Evolutionary conservation across 352 stramenopile genomes (phyloP), one percentile per base, ranked within the genome.

Genomic region (Phytopythium sindhum): DNA sequence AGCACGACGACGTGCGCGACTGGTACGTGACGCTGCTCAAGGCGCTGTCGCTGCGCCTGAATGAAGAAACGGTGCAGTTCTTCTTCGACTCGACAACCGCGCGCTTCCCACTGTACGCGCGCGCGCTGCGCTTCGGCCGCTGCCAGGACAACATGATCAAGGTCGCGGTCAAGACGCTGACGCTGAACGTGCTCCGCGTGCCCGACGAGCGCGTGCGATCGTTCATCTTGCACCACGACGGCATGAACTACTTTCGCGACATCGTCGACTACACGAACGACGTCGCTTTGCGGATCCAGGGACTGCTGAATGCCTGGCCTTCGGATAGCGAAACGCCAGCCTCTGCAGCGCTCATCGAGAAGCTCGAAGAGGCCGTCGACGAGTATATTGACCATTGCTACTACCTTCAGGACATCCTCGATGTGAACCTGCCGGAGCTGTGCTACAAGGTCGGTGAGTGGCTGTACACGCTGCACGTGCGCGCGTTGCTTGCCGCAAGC

Each of bases 1-100:
- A 50, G 14, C 72, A 91, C 60, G 89, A 97, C 73, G 89, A 97
- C 67, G 86, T 97, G 55, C 80, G 87, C 33, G 89, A 95, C 72
- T 94, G 86, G 85, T 97, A 88, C 71, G 87, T 94, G 2, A 96
- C 89, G 48, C 75, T 97, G 59, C 78, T 97, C 54, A 97, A 97
- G 72, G 84, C 89, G 11, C 69, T 97, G 35, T 93, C 84, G 35
- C 75, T 96, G 47, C 73, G 87, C 10, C 72, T 97, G n/a, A 95
- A 95, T 59, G 75, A 84, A 28, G 84, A 96, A 62, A 96, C 89
- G 28, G 89, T 97, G 55, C 89, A 97, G 71, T 97, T 97, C 74
- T 97, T 97, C 60, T 82, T 96, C 52, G 78, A 89, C 68, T 75
- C 75, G 23, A 70, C 76, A 56, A 52, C 73, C 2, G 67, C 69